Base-by-base conservation (phyloP, 2,329 filamentous ascomycete species). In the Dendrostoma leiphaemia region DNA sequence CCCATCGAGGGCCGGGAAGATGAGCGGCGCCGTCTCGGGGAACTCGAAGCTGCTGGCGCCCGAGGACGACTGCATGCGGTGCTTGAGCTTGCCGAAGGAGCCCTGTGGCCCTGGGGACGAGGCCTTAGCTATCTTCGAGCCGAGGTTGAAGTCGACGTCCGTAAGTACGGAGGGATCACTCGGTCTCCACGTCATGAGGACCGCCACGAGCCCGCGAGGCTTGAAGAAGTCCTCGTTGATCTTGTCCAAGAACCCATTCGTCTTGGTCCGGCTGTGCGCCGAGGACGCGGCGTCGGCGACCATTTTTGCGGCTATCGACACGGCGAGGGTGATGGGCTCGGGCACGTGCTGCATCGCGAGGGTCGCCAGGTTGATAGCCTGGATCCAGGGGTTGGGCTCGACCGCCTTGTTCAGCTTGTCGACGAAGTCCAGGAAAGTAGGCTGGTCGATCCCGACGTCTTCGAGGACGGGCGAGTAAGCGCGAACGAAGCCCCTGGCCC, bases 191-290 rank as follows among this genome's bases (percentile, higher is more conserved):
- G 77, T 77, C 67, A 85, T 75, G 34, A 86, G 70, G 19, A 71
- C 37, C 3, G 63, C 66, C 12, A 77, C 80, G 0, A 85, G 71
- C 0, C 82, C 82, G 2, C 74, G 74, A 0, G 83, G 82, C 44
- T 72, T 74, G 64, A 86, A 86, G 55, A 83, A 75, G 3, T 78
- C 71, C 8, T 75, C 70, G 61, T 85, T 86, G 60, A 83, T 73
- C 32, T 71, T 67, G 59, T 83, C 75, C 15, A 86, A 72, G 62
- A 82, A 85, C 0, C 63, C 68, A 60, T 83, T 84, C 0, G 77
- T 73, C 38, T 72, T 67, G 60, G 69, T 66, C 17, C 71, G 70
- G 9, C 66, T 69, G 28, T 74, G 68, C 0, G 70, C 64, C 48
- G 76, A 72, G 51, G 73, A 71, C 1, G 72, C 71, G 2, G 71